These are phyloP conservation scores for Oryza punctata DNA, from an alignment of 176 grass and related monocot genomes.

Conservation along the genomic window DNA sequence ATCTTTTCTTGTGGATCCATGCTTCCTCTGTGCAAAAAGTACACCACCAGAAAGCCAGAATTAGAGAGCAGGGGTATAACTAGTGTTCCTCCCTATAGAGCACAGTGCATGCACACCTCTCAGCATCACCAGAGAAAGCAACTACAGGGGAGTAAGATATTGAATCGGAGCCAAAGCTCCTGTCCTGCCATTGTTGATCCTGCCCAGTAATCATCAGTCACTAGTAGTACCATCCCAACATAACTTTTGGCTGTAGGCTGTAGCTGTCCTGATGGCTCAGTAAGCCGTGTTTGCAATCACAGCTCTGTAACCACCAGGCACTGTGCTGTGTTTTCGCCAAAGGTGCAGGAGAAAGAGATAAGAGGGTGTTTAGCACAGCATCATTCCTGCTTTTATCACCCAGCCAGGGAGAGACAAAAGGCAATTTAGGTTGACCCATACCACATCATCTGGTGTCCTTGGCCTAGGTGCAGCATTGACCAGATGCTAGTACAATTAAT, in stretches of 20 bases:
- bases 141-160: constrained; percentile 29
- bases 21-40: constrained; percentile 64
- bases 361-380: constrained; percentile 25
- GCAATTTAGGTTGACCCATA: constrained; percentile 26
- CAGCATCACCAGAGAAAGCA: constrained; percentile 33
- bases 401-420: constrained; percentile 30
- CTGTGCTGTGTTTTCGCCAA: constrained; percentile 13
- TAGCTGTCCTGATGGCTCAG: constrained; percentile 53
- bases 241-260: constrained; percentile 38
- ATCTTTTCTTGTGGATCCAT: constrained; percentile 75
- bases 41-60: constrained; percentile 22
- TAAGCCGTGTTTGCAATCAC: background rate
- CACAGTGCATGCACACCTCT: constrained; percentile 34
- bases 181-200: constrained; percentile 39
- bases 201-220: background rate
- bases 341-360: constrained; percentile 5
- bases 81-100: constrained; percentile 21
- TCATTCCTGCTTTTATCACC: constrained; percentile 28
- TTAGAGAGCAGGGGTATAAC: constrained; percentile 26
- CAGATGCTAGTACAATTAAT: constrained; percentile 18
- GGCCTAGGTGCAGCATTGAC: constrained; percentile 37
- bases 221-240: background rate
- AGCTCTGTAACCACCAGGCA: background rate
- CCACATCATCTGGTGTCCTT: constrained; percentile 30
- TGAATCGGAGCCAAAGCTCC: constrained; percentile 40